Evolutionary conservation across 2,329 filamentous ascomycete genomes (phyloP).

Genomic region (Cercospora nicotianae): DNA sequence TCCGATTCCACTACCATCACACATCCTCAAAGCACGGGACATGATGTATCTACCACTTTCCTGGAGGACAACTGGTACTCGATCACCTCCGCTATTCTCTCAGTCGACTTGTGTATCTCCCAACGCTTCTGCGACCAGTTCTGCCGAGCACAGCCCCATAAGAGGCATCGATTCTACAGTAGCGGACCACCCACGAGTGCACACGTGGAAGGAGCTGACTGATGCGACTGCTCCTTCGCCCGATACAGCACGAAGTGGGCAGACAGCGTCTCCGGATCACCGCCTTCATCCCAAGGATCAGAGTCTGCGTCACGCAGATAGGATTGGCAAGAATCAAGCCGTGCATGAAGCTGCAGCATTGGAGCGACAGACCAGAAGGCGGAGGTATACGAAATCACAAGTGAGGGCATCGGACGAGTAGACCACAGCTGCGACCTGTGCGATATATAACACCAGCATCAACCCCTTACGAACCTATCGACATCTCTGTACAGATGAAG

Average conservation of each 20-base stretch:
- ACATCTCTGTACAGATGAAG: neutral
- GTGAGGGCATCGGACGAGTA: neutral
- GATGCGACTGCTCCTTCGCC: constrained; percentile 1
- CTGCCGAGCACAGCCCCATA: neutral
- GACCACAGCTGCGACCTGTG: neutral
- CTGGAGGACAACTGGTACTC: neutral
- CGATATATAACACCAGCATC: neutral
- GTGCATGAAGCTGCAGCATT: constrained; percentile 28
- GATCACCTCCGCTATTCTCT: constrained; percentile 21
- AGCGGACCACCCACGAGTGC: neutral
- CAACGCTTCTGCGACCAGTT: neutral
- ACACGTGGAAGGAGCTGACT: constrained; percentile 4
- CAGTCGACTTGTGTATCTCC: constrained; percentile 17
- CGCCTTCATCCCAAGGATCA: constrained; percentile 11
- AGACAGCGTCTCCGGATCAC: neutral
- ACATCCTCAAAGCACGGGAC: constrained; percentile 19
- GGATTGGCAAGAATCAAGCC: constrained; percentile 24
- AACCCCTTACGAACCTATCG: neutral
- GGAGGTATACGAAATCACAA: neutral
- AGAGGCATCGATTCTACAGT: neutral
- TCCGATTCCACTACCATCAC: constrained; percentile 20
- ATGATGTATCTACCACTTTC: constrained; percentile 5
- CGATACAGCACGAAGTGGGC: neutral
- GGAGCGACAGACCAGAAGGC: constrained; percentile 26
- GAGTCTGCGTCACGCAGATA: constrained; percentile 19